Conservation (phyloP, 2,329 filamentous ascomycete genomes). For the Fonsecaea multimorphosa region DNA sequence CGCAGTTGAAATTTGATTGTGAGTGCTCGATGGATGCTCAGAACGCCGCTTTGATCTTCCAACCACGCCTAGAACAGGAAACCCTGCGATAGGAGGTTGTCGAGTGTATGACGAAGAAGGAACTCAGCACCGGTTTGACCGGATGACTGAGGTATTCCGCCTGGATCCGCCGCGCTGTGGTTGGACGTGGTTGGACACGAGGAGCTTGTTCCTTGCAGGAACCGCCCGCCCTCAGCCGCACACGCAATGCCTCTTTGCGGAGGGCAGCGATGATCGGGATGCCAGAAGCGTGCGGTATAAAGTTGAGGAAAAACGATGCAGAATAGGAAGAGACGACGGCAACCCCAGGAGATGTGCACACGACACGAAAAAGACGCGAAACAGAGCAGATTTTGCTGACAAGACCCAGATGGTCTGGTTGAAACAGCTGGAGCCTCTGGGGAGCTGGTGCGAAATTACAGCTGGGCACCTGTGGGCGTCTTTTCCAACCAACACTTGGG, state of each 20-base stretch:
- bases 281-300: conserved; percentile 3
- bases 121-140: conserved; percentile 22
- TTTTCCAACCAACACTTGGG: neutral
- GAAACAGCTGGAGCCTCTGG: conserved; percentile 2
- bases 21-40: conserved; percentile 3
- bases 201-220: conserved; percentile 34
- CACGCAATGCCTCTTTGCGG: conserved; percentile 16
- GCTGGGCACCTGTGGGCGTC: neutral
- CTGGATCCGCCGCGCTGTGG: conserved; percentile 25
- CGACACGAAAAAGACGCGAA: conserved; percentile 27
- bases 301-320: conserved; percentile 23
- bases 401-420: conserved; percentile 2
- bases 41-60: conserved; percentile 12
- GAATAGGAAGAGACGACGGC: conserved; percentile 11
- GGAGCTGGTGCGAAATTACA: conserved; percentile 14
- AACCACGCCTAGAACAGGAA: conserved; percentile 7
- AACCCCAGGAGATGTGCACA: neutral
- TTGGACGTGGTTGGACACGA: conserved; percentile 30
- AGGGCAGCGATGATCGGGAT: conserved; percentile 15
- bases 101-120: conserved; percentile 27
- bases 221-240: conserved; percentile 29
- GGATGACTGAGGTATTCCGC: conserved; percentile 31
- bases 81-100: conserved; percentile 13
- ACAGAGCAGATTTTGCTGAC: conserved; percentile 11
- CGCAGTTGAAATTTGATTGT: conserved; percentile 12